Conservation (phyloP, 352 stramenopile genomes). For the Pythium insidiosum region DNA sequence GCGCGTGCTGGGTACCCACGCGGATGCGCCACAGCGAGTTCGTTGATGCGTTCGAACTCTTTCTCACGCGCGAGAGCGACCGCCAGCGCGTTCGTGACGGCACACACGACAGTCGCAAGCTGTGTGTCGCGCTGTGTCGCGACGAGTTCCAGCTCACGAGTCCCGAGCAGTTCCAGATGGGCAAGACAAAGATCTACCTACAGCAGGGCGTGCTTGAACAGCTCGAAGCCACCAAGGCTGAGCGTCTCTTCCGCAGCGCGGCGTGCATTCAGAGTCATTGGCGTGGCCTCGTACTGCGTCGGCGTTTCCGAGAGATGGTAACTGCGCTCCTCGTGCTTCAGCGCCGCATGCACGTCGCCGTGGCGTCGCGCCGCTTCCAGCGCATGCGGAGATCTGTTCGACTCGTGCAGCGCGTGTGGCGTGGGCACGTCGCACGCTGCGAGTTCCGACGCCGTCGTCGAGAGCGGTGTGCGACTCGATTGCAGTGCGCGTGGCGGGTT, state of each 20-base stretch:
- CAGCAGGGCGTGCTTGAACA: conserved; percentile 73
- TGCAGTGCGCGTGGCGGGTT: conserved; percentile 45
- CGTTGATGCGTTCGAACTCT: conserved; percentile 55
- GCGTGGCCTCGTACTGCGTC: conserved; percentile 34
- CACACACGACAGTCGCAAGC: conserved; percentile 12
- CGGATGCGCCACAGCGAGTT: conserved; percentile 74
- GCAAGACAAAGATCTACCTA: conserved; percentile 82
- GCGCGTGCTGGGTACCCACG: conserved; percentile 73
- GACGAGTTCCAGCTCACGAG: conserved; percentile 44
- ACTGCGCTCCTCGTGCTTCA: conserved; percentile 38
- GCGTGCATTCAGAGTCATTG: conserved; percentile 57
- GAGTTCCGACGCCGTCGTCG: conserved; percentile 16
- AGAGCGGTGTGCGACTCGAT: conserved; percentile 27
- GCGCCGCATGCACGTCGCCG: conserved; percentile 36
- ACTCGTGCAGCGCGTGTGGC: conserved; percentile 25
- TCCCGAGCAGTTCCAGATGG: conserved; percentile 74
- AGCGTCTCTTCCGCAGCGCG: conserved; percentile 58
- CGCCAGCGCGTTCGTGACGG: conserved; percentile 29
- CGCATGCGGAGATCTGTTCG: conserved; percentile 11
- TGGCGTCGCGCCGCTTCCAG: conserved; percentile 24
- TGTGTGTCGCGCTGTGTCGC: conserved; percentile 32
- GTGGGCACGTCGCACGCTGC: conserved; percentile 21
- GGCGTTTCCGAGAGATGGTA: conserved; percentile 22
- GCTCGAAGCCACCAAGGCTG: conserved; percentile 49
- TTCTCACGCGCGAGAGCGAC: conserved; percentile 28